A percentile compares a stretch with the other conserved stretches of the same genome.
Evolutionary conservation across 805 yeast genomes (phyloP).

Genomic region (Yarrowia hollandica): DNA sequence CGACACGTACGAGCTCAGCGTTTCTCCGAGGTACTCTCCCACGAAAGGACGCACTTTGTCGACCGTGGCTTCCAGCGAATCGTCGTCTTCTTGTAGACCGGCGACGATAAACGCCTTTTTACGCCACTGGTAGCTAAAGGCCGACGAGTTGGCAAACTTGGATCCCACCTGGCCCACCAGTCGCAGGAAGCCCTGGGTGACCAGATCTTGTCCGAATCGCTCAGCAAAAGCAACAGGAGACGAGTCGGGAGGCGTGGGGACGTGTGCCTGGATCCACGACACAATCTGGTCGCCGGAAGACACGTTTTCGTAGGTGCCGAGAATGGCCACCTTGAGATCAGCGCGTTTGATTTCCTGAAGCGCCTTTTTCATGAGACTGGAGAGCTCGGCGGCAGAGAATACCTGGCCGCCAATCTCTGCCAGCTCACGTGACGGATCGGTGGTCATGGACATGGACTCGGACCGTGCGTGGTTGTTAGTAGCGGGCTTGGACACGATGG

Average conservation of each 20-base stretch:
- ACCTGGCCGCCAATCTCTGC: constrained; percentile 38
- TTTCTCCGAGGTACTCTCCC: constrained; percentile 40
- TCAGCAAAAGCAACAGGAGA: constrained; percentile 61
- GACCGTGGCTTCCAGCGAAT: constrained; percentile 29
- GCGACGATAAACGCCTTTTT: constrained; percentile 62
- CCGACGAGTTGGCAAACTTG: constrained; percentile 70
- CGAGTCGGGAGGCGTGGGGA: constrained; percentile 38
- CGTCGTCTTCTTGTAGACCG: constrained; percentile 36
- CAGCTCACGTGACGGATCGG: constrained; percentile 27
- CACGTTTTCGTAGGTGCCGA: constrained; percentile 66
- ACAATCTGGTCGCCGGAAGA: constrained; percentile 62
- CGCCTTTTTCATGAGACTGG: constrained; percentile 47
- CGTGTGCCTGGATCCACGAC: constrained; percentile 55
- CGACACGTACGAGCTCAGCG: constrained; percentile 36
- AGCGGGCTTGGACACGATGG: neutral
- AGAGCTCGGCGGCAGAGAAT: constrained; percentile 46
- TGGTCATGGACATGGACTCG: constrained; percentile 6
- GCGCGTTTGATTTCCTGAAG: constrained; percentile 53
- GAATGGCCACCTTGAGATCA: constrained; percentile 62
- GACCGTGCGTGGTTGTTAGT: neutral
- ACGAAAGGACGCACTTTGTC: constrained; percentile 34
- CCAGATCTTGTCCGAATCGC: constrained; percentile 68
- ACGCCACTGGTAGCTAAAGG: constrained; percentile 79
- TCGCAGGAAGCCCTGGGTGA: constrained; percentile 58
- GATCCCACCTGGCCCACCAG: constrained; percentile 62